A percentile compares a stretch with the other conserved stretches of the same genome.
These are phyloP conservation scores for Lentinus brumalis DNA, from an alignment of 768 basidiomycete genomes.

Conservation along the genomic window DNA sequence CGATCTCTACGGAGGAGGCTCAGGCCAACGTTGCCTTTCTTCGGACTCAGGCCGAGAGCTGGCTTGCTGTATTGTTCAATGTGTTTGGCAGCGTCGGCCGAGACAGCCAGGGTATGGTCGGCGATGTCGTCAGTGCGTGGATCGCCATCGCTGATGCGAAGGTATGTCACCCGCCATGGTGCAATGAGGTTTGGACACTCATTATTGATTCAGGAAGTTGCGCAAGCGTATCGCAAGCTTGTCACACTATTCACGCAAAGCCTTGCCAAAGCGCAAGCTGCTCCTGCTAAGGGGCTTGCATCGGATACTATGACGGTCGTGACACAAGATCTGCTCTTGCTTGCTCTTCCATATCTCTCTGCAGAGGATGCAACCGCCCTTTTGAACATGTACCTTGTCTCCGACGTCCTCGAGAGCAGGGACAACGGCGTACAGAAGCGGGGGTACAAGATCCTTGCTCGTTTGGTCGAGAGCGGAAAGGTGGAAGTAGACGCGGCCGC, in stretches of 20 bases:
- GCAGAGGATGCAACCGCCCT: conserved; percentile 59
- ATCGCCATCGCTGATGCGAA: conserved; percentile 72
- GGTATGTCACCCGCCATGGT: conserved; percentile 41
- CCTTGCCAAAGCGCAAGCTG: conserved; percentile 42
- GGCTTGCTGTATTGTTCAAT: conserved; percentile 95
- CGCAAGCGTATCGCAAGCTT: conserved; percentile 82
- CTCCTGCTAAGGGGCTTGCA: conserved; percentile 38
- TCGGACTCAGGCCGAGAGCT: conserved; percentile 80
- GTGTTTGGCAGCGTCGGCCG: conserved; percentile 87
- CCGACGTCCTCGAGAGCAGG: conserved; percentile 67
- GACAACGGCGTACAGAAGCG: conserved; percentile 96
- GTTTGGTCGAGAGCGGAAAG: conserved; percentile 67
- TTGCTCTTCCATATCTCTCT: conserved; percentile 79
- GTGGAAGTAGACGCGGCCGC: conserved; percentile 54
- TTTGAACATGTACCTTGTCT: conserved; percentile 67
- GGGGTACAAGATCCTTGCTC: conserved; percentile 85
- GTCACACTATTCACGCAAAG: conserved; percentile 69
- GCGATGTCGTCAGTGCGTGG: conserved; percentile 90
- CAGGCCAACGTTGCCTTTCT: conserved; percentile 70
- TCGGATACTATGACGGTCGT: conserved; percentile 56
- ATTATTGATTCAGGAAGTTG: conserved; percentile 55
- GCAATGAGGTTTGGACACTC: neutral
- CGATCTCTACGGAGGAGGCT: conserved; percentile 61
- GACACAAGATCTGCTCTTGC: conserved; percentile 81
- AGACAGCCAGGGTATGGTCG: conserved; percentile 74